Evolutionary conservation across 352 stramenopile species (phyloP).

Genomic region (Aphanomyces cochlioides): DNA sequence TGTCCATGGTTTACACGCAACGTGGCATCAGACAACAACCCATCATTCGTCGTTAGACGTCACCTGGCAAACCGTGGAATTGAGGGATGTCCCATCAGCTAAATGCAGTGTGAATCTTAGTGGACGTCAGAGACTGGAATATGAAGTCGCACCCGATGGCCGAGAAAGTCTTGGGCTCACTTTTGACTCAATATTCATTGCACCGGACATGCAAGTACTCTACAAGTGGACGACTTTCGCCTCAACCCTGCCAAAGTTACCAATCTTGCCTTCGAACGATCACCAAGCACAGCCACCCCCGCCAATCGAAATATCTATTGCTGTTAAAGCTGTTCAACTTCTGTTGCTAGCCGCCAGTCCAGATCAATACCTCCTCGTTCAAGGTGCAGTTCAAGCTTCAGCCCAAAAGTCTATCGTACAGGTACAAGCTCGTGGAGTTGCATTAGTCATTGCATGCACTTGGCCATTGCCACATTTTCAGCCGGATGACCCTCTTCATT

Average conservation of each 20-base stretch:
- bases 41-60: background rate
- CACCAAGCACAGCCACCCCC: background rate
- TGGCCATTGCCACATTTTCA: conserved; percentile 7
- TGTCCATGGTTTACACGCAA: conserved; percentile 7
- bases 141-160: background rate
- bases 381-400: background rate
- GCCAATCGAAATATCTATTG: background rate
- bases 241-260: background rate
- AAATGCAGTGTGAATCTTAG: background rate
- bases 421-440: background rate
- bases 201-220: background rate
- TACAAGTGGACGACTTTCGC: background rate
- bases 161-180: background rate
- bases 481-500: conserved; percentile 7
- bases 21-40: background rate
- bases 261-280: too few species aligned
- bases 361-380: background rate
- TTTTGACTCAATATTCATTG: background rate
- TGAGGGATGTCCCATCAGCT: background rate
- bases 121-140: background rate
- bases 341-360: background rate
- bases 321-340: background rate
- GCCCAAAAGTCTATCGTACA: background rate
- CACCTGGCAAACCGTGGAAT: background rate
- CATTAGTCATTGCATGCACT: background rate